These are phyloP conservation scores for Leccinum variicolor DNA, from an alignment of 768 basidiomycete genomes.

Conservation along the genomic window DNA sequence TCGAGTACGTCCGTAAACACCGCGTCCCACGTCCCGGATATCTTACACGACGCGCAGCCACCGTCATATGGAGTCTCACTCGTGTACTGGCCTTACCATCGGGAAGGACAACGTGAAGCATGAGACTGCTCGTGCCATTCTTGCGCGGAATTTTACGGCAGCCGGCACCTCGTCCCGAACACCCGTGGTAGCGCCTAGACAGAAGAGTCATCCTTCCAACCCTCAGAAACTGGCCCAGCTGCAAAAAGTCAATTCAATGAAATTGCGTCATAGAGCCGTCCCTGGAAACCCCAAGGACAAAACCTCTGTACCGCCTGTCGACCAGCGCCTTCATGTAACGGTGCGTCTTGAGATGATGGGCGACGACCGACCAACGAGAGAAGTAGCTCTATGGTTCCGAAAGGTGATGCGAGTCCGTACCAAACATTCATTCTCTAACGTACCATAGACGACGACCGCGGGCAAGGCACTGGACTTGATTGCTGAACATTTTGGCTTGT, in stretches of 20 bases:
- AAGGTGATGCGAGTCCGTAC: conserved; percentile 45
- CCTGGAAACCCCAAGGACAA: conserved; percentile 62
- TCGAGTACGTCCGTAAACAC: conserved; percentile 41
- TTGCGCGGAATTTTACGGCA: conserved; percentile 49
- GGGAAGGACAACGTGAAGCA: conserved; percentile 33
- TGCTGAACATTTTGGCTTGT: conserved; percentile 22
- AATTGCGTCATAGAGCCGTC: conserved; percentile 66
- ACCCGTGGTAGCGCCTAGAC: conserved; percentile 26
- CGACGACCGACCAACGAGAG: conserved; percentile 27
- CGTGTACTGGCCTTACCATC: conserved; percentile 37
- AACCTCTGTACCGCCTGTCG: conserved; percentile 41
- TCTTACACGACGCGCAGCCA: conserved; percentile 44
- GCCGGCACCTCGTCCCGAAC: conserved; percentile 14
- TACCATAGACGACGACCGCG: conserved; percentile 45
- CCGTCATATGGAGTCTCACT: conserved; percentile 61
- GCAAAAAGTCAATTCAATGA: conserved; percentile 64
- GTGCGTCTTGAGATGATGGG: conserved; percentile 30
- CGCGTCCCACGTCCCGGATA: conserved; percentile 1
- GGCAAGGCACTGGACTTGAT: conserved; percentile 65
- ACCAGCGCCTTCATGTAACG: conserved; percentile 58
- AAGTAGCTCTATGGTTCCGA: conserved; percentile 63
- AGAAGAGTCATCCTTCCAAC: conserved; percentile 40
- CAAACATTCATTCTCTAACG: conserved; percentile 2
- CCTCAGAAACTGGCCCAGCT: conserved; percentile 52
- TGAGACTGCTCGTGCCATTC: conserved; percentile 47